Evolutionary conservation across 305 asterid genomes (phyloP), one percentile per base, ranked within the genome.

Genomic region (Lippia alba): DNA sequence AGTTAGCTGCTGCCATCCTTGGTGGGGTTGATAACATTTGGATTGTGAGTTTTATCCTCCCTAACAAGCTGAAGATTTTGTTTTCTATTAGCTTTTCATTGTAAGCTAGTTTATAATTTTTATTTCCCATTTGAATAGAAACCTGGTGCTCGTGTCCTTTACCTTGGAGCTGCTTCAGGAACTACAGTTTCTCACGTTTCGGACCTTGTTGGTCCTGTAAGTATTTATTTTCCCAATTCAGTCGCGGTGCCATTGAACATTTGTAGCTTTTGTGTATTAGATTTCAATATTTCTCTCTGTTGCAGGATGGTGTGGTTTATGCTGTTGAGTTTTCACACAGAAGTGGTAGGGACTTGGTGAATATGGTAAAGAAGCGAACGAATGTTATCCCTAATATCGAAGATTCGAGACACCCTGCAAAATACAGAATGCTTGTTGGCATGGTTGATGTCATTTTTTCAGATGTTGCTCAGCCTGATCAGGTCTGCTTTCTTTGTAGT

Each of bases 381-480:
- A 94, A 94, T 78, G 90, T 94, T 24, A 89, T 94, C 34, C 99
- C 99, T 9, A 91, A 91, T 36, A 88, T 94, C 56, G 97, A 94
- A 77, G 99, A 94, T 85, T 97, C 99, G 36, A 84, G 97, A 33
- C 97, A 94, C 77, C 99, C 99, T 6, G 92, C 97, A 12, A 94
- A 91, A 62, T 94, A 91, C 62, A 86, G 97, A 72, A 89, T 94
- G 96, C 94, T 94, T 73, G 96, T 94, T n/a, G 97, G 99, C 50
- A 94, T 94, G 96, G 99, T 94, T 59, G 99, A 94, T 85, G 99
- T 94, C 33, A 84, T 94, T 34, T 91, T 91, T 76, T 94, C 97
- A 78, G 97, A 94, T 82, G 97, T 94, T 89, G 99, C 99, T 70
- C 97, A 94, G 68, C 99, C 97, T 48, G 97, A 91, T 57, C 99